These are phyloP conservation scores for Apiotrichum mycotoxinovorans DNA, from an alignment of 1,284 basidiomycete species.

Conservation along the genomic window DNA sequence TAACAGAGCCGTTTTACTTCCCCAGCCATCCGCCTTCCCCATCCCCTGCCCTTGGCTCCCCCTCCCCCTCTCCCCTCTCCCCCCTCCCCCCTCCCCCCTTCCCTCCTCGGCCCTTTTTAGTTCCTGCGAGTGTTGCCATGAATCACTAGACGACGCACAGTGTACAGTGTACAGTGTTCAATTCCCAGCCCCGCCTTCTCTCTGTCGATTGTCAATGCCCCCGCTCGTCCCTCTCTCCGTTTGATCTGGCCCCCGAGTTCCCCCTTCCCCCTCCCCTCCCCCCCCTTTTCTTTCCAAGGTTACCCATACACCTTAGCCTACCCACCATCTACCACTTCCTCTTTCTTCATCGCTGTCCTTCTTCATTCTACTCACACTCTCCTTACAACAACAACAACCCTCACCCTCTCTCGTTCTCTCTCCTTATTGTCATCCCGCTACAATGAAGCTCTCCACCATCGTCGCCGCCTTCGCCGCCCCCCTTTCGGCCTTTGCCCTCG, in stretches of 20 bases:
- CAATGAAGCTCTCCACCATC: constrained; percentile 9
- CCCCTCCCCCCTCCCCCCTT: too few relatives aligned
- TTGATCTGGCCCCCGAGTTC: too few relatives aligned
- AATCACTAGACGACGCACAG: too few relatives aligned
- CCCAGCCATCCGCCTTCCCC: too few relatives aligned
- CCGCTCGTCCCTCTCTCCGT: too few relatives aligned
- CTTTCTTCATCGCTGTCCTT: neutral
- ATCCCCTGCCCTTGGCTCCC: too few relatives aligned
- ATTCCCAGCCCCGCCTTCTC: neutral
- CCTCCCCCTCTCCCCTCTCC: too few relatives aligned
- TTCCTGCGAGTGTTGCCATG: too few relatives aligned
- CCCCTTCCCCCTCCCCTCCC: neutral
- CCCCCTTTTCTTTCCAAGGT: neutral
- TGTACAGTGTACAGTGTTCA: too few relatives aligned
- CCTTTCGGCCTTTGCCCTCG: constrained; percentile 3
- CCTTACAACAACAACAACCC: neutral
- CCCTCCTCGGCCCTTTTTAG: too few relatives aligned
- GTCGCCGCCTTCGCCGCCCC: neutral
- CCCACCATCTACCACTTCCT: neutral
- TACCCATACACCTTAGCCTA: neutral
- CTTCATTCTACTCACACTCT: neutral
- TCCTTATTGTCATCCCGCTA: neutral
- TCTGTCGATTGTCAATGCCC: too few relatives aligned
- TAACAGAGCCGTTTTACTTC: too few relatives aligned
- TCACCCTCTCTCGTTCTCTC: neutral